Evolutionary conservation across 768 basidiomycete genomes (phyloP), one percentile per base, ranked within the genome.

Genomic region (Arthromyces matolae): DNA sequence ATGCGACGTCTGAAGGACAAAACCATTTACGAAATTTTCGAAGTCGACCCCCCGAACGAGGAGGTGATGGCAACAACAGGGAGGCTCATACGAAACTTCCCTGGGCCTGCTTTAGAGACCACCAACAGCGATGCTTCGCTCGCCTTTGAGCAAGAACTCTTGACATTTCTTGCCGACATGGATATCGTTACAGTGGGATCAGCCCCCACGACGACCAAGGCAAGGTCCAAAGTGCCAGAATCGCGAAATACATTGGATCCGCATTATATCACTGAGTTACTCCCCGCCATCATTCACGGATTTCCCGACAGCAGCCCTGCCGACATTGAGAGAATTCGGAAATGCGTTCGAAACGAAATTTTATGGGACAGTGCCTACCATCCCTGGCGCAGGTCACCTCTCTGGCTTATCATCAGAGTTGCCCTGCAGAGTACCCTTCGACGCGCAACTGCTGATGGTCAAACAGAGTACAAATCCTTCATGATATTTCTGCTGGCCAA

Each of bases 341-440:
- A 80, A 55, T 71, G 74, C 7, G 62, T 78, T 0, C 64, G 63
- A 5, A 77, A 80, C 42, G 73, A 80, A 18, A 71, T 78, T 2
- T 60, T 74, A 19, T 75, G 75, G 71, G 32, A 64, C 4, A 47
- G 62, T 18, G 61, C 71, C 2, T 43, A 52, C 24, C 59, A 66
- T 44, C 79, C 64, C 13, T 81, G 78, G 78, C 62, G 80, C 22
- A 65, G 79, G 19, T 75, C 76, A 5, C 61, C 75, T 1, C 60
- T 77, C 10, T 81, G 78, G 78, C 69, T 79, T 4, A 55, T 76
- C 10, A 57, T 77, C 27, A 71, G 78, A 7, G 72, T 80, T 4
- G 64, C 66, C 1, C 51, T 77, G 19, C 76, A 78, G 54, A 72
- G 65, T 0, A 64, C 69, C 0, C 56, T 69, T 22, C 49, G 29